Conservation (phyloP, 805 yeast species). For the Tanozyma kutaoensis region DNA sequence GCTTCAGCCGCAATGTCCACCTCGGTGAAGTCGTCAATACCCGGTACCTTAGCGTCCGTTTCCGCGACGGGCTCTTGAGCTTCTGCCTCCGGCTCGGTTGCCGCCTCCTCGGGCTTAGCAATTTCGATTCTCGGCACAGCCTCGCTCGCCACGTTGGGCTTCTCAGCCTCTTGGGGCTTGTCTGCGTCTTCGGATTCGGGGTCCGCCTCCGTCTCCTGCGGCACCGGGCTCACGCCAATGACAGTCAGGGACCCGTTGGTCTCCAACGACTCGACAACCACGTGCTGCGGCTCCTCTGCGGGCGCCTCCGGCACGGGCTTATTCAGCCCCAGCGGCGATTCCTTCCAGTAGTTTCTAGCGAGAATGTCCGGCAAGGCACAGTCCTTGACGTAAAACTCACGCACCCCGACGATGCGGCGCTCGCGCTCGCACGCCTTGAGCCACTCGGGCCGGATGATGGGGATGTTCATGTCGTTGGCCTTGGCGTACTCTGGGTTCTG, state of each 20-base stretch:
- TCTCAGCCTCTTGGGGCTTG: no score
- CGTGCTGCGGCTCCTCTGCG: no score
- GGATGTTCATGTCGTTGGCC: slow-evolving; percentile 80
- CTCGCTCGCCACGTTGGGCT: no score
- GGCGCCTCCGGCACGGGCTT: no score
- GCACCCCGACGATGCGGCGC: slow-evolving; percentile 83
- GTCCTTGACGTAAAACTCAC: slow-evolving; percentile 64
- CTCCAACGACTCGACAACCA: no score
- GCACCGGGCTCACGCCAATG: no score
- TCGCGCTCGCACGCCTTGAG: slow-evolving; percentile 85
- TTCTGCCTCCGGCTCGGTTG: slow-evolving; percentile 1
- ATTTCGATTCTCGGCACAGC: no score
- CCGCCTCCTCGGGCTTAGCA: slow-evolving; percentile 1
- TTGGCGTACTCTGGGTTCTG: slow-evolving; percentile 62
- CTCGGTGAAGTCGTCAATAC: slow-evolving; percentile 2
- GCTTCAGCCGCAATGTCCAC: slow-evolving; percentile 1
- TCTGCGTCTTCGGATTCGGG: no score
- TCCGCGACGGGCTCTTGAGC: slow-evolving; percentile 1
- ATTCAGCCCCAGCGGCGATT: neutral
- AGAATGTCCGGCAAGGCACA: slow-evolving; percentile 30
- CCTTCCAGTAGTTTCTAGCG: slow-evolving; percentile 27
- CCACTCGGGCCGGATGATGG: slow-evolving; percentile 95
- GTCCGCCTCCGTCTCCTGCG: no score
- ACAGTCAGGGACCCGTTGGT: no score
- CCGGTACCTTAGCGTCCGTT: slow-evolving; percentile 1